phyloP scores from a whole-genome alignment of 352 stramenopile species.

The Phytophthora brassicae region DNA sequence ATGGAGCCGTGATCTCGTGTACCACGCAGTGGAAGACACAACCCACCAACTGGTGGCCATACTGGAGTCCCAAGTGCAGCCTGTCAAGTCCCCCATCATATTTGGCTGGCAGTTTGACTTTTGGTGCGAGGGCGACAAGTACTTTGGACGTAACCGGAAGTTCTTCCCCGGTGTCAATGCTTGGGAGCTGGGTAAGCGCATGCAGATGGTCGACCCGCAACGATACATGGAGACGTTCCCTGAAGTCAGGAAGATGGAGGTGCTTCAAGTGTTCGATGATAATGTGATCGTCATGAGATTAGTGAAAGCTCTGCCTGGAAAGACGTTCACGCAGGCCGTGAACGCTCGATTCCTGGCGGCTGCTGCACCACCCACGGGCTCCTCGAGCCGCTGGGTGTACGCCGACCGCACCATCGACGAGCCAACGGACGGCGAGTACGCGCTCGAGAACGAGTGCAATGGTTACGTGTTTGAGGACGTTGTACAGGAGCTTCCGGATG shows the following conservation, averaged over 20 bases:
- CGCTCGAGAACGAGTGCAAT: slow-evolving; percentile 66
- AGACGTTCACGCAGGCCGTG: slow-evolving; percentile 48
- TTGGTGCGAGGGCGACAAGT: slow-evolving; percentile 50
- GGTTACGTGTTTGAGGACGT: slow-evolving; percentile 68
- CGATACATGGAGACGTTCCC: slow-evolving; percentile 70
- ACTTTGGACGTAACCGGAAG: slow-evolving; percentile 60
- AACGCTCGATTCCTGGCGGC: slow-evolving; percentile 46
- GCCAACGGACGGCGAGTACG: slow-evolving; percentile 39
- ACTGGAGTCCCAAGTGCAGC: slow-evolving; percentile 34
- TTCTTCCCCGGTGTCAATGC: slow-evolving; percentile 62
- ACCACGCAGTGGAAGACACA: slow-evolving; percentile 38
- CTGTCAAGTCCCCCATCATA: slow-evolving; percentile 44
- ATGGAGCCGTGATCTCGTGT: slow-evolving; percentile 34
- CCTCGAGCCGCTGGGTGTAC: slow-evolving; percentile 51
- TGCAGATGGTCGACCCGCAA: slow-evolving; percentile 47
- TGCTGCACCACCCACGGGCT: slow-evolving; percentile 40
- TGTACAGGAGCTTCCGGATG: slow-evolving; percentile 35
- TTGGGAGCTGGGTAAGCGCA: slow-evolving; percentile 53
- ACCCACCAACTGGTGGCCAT: slow-evolving; percentile 48
- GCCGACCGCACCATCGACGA: slow-evolving; percentile 55
- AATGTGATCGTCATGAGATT: slow-evolving; percentile 53
- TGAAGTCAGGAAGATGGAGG: slow-evolving; percentile 55
- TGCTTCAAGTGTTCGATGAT: slow-evolving; percentile 48
- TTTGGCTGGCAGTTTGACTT: slow-evolving; percentile 74
- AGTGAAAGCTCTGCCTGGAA: slow-evolving; percentile 58